A percentile compares a stretch with the other conserved stretches of the same genome.
phyloP scores from a whole-genome alignment of 345 rosid species.

The Syzygium jambos region DNA sequence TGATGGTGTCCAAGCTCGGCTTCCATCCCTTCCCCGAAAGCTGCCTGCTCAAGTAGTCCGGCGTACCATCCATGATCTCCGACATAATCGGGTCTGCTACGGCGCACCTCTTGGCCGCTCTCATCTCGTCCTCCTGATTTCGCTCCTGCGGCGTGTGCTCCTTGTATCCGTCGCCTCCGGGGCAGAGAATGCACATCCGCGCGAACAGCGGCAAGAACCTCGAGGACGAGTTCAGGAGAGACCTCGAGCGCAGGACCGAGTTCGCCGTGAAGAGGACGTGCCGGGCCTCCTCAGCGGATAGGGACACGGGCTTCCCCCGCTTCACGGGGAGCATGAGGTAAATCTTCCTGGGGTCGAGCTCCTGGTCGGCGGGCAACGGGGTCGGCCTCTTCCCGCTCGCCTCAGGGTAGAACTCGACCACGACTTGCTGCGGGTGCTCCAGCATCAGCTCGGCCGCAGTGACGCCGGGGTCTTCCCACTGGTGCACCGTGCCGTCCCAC shows the following conservation, averaged over 20 bases:
- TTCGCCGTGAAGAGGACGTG: constrained; percentile 34
- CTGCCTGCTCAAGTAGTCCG: constrained; percentile 53
- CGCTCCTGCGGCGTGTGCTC: background rate
- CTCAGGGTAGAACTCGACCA: constrained; percentile 47
- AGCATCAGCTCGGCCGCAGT: constrained; percentile 84
- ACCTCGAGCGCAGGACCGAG: constrained; percentile 33
- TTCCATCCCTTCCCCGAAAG: constrained; percentile 77
- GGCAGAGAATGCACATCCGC: constrained; percentile 16
- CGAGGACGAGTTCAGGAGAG: constrained; percentile 2
- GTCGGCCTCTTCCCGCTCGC: constrained; percentile 24
- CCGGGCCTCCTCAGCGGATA: constrained; percentile 41
- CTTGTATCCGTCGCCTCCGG: background rate
- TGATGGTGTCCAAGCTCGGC: constrained; percentile 70
- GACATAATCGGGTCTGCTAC: background rate
- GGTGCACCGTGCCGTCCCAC: constrained; percentile 48
- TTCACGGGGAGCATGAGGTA: constrained; percentile 60
- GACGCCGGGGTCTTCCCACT: constrained; percentile 22
- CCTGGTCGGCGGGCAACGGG: constrained; percentile 71
- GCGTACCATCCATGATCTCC: constrained; percentile 10
- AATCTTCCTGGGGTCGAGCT: constrained; percentile 39
- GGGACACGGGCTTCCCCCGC: constrained; percentile 28
- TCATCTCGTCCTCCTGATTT: constrained; percentile 4
- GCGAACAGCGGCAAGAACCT: constrained; percentile 48
- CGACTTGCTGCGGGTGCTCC: constrained; percentile 68
- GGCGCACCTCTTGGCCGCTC: background rate